Base-by-base conservation (phyloP, 495 filamentous ascomycete species). In the Penicillium malachiteum region DNA sequence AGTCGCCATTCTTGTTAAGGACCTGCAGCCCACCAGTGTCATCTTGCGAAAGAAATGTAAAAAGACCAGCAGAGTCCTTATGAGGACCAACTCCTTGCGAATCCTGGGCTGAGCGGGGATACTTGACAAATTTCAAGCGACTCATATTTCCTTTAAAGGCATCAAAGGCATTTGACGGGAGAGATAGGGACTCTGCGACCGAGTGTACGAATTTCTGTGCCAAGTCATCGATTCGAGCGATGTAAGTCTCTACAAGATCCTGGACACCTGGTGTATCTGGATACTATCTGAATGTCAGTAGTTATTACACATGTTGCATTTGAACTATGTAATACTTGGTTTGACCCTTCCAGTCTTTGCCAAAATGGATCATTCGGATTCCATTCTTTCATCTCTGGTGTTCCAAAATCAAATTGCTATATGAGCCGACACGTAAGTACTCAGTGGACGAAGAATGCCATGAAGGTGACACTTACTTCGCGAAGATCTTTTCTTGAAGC, bases 91-190 rank as follows among this genome's bases (percentile, higher is more conserved):
- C 91, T 17, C 91, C 91, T 67, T 84, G 63, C 10, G 75, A 64
- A n/a, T 88, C 84, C 0, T 88, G 87, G 9, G 65, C 53, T 1
- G 83, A 72, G 63, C 87, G 87, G 0, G 91, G 90, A 60, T 96
- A 96, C 69, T 94, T 95, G 58, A 97, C 84, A 53, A 96, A 89
- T 67, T 97, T 97, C 38, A 96, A 75, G 63, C 94, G 93, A 74
- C 96, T 90, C 78, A 96, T 87, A 3, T 76, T 69, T 54, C 95
- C 91, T 71, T 90, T 95, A 78, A 95, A 97, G 54, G 82, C 81
- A 65, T 86, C 78, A 69, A 97, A 96, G 3, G 91, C 89, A 32
- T 78, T 75, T 0, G 77, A 52, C 0, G 87, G 86, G 0, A 96
- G 79, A 8, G 83, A 85, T 54, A 97, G 85, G 34, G 87, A 84